Evolutionary conservation across 495 filamentous ascomycete genomes (phyloP).

Genomic region (Penicillium waksmanii): DNA sequence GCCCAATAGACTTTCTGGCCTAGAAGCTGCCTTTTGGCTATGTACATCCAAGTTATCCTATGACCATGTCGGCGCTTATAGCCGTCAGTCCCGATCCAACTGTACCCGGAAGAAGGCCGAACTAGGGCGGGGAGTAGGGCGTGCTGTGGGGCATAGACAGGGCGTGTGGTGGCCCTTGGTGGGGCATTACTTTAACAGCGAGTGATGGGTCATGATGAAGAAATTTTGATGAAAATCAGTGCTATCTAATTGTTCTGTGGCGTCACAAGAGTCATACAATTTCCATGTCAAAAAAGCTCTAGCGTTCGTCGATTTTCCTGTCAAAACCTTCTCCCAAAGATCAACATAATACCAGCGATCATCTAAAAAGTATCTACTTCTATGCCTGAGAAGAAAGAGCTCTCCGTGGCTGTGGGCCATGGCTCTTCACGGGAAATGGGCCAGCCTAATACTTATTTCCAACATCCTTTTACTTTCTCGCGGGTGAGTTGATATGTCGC

Average conservation of each 20-base stretch:
- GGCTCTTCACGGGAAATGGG: background rate
- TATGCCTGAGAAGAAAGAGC: conserved; percentile 4
- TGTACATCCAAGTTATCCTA: background rate
- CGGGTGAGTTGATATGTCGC: background rate
- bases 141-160: conserved; percentile 1
- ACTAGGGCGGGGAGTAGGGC: conserved; percentile 4
- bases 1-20: background rate
- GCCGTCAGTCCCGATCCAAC: background rate
- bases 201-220: conserved; percentile 5
- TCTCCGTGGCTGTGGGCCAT: conserved; percentile 2
- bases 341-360: background rate
- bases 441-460: background rate
- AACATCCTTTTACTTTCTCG: conserved; percentile 4
- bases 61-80: background rate
- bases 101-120: conserved; percentile 5
- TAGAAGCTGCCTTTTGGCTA: background rate
- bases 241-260: background rate
- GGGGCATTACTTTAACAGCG: conserved; percentile 3
- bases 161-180: background rate
- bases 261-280: background rate
- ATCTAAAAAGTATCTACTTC: background rate
- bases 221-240: conserved; percentile 3
- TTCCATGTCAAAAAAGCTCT: background rate
- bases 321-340: background rate
- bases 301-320: background rate